phyloP scores from a whole-genome alignment of 2,329 filamentous ascomycete genomes.

The Phialophora macrospora region DNA sequence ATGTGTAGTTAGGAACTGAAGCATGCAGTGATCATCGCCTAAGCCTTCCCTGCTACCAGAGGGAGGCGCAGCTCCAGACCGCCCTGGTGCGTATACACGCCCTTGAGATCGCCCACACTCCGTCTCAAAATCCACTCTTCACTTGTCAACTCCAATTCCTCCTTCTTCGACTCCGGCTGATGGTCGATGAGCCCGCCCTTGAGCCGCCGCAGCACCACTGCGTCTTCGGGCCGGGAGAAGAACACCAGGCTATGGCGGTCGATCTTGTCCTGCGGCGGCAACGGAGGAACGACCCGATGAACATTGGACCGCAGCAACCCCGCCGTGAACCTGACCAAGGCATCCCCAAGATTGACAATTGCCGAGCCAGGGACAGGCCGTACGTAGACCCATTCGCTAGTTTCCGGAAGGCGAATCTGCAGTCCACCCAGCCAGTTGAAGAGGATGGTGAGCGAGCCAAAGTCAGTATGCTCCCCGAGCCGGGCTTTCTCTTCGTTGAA shows the following conservation, averaged over 20 bases:
- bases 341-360: constrained; percentile 53
- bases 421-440: constrained; percentile 38
- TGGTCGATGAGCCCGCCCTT: constrained; percentile 18
- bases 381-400: constrained; percentile 48
- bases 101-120: constrained; percentile 17
- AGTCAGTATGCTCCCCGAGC: constrained; percentile 47
- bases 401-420: constrained; percentile 16
- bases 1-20: neutral
- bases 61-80: constrained; percentile 10
- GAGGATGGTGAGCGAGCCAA: constrained; percentile 54
- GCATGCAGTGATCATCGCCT: neutral
- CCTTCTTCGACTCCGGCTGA: constrained; percentile 13
- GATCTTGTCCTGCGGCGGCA: constrained; percentile 52
- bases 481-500: constrained; percentile 13
- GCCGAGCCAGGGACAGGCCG: constrained; percentile 55
- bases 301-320: constrained; percentile 50
- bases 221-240: constrained; percentile 54
- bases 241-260: constrained; percentile 61
- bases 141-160: constrained; percentile 17
- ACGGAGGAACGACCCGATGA: constrained; percentile 58
- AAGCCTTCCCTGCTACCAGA: constrained; percentile 11
- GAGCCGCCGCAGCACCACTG: constrained; percentile 10
- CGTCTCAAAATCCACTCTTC: constrained; percentile 18
- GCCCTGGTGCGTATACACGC: constrained; percentile 15
- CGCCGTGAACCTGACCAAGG: constrained; percentile 52